Percentiles rank a stretch among this genome's conserved stretches.
Conservation (phyloP, 1,139 yeast species). For the Diutina neorugosa region DNA sequence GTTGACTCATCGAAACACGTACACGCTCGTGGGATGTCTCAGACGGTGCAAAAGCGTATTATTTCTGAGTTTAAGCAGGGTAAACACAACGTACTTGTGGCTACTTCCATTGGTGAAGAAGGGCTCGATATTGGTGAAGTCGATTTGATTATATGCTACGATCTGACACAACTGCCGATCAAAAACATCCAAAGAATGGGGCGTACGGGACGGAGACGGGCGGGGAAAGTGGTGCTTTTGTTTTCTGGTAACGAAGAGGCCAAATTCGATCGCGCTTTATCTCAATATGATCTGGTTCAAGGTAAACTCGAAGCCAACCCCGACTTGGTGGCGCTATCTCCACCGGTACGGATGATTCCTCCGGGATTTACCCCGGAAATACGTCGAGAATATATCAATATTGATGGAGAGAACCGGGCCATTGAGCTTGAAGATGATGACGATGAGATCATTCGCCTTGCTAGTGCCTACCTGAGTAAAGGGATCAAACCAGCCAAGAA, state of each 20-base stretch:
- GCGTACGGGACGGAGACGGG: conserved; percentile 91
- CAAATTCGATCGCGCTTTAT: conserved; percentile 79
- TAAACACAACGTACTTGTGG: conserved; percentile 66
- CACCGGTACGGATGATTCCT: conserved; percentile 61
- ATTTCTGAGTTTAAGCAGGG: conserved; percentile 66
- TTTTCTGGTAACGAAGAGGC: conserved; percentile 68
- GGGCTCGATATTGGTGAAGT: conserved; percentile 98
- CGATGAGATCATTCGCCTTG: conserved; percentile 58
- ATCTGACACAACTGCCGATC: conserved; percentile 87
- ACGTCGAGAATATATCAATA: conserved; percentile 42
- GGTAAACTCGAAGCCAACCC: conserved; percentile 34
- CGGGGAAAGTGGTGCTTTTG: conserved; percentile 71
- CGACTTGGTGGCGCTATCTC: conserved; percentile 27
- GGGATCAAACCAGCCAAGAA: background rate
- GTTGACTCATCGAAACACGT: conserved; percentile 39
- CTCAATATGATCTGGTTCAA: conserved; percentile 73
- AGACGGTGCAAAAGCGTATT: conserved; percentile 58
- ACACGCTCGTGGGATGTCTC: conserved; percentile 53
- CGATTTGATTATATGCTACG: conserved; percentile 84
- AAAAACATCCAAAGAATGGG: conserved; percentile 95
- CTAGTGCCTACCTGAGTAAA: conserved; percentile 32
- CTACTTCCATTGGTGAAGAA: conserved; percentile 97
- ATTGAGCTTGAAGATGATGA: conserved; percentile 43
- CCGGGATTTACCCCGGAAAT: conserved; percentile 38
- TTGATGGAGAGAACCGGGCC: conserved; percentile 58